Evolutionary conservation across 2,329 filamentous ascomycete genomes (phyloP).

Genomic region (Myriosclerotinia duriaeana): DNA sequence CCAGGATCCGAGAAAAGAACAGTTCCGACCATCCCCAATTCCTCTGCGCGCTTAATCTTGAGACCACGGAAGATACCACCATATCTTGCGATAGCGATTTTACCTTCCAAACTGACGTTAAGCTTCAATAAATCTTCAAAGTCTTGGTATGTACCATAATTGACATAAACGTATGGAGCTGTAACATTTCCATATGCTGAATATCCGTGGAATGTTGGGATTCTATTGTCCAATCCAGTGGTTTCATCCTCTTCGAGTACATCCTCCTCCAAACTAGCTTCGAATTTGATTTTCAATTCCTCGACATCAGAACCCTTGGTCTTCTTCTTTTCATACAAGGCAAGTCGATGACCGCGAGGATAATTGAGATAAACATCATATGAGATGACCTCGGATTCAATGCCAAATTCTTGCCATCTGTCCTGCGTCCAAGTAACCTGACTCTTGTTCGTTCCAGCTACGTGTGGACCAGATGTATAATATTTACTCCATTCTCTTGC

Average conservation of each 20-base stretch:
- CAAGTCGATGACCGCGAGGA: slow-evolving; percentile 67
- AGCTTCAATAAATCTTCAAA: slow-evolving; percentile 77
- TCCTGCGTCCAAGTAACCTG: slow-evolving; percentile 71
- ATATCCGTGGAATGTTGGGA: slow-evolving; percentile 94
- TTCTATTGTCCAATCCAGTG: slow-evolving; percentile 65
- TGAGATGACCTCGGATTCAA: slow-evolving; percentile 61
- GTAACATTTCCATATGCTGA: slow-evolving; percentile 91
- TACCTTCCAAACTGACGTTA: slow-evolving; percentile 74
- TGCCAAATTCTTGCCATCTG: slow-evolving; percentile 69
- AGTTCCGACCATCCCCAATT: slow-evolving; percentile 83
- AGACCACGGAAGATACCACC: slow-evolving; percentile 84
- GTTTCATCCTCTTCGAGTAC: slow-evolving; percentile 80
- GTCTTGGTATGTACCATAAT: slow-evolving; percentile 84
- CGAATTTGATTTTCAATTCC: slow-evolving; percentile 67
- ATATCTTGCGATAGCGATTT: slow-evolving; percentile 85
- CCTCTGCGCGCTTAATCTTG: slow-evolving; percentile 89
- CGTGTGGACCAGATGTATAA: slow-evolving; percentile 73
- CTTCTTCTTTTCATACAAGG: slow-evolving; percentile 56
- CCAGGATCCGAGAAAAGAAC: slow-evolving; percentile 87
- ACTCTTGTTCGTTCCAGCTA: slow-evolving; percentile 75
- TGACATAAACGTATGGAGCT: slow-evolving; percentile 81
- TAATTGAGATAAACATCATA: slow-evolving; percentile 82
- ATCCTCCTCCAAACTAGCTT: slow-evolving; percentile 81
- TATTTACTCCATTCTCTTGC: slow-evolving; percentile 73
- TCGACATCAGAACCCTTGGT: slow-evolving; percentile 45